Conservation (phyloP, 2,329 filamentous ascomycete genomes). For the Pseudogymnoascus sp. region DNA sequence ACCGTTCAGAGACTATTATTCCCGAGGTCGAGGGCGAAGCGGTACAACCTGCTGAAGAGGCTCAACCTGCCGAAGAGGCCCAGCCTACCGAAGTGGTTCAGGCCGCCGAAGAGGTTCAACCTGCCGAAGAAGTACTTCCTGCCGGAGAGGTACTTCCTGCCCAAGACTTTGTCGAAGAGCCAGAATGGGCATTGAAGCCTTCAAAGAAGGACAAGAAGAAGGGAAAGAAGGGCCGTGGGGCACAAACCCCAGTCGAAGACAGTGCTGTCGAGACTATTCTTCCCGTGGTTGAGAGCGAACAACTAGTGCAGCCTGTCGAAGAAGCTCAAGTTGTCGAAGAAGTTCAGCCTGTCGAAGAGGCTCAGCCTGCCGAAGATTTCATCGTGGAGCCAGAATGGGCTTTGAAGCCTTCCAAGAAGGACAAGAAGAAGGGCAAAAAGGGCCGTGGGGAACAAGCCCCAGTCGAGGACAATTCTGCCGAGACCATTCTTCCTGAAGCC, state of each 20-base stretch:
- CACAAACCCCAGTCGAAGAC: not conserved
- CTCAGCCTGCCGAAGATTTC: not conserved
- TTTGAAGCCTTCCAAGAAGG: constrained; percentile 10
- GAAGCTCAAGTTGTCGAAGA: not conserved
- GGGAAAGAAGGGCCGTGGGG: not conserved
- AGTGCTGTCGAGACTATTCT: not conserved
- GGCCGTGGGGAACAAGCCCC: not conserved
- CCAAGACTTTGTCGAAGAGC: not conserved
- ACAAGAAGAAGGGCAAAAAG: constrained; percentile 27
- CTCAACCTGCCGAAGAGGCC: not conserved
- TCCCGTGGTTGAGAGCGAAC: not conserved
- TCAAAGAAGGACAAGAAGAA: constrained; percentile 34
- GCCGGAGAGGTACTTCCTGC: not conserved
- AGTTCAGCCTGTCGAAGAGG: constrained; percentile 12
- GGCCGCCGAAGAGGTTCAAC: not conserved
- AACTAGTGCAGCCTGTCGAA: not conserved
- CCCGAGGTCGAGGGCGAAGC: not conserved
- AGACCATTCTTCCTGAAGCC: not conserved
- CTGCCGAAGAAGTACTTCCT: constrained; percentile 12
- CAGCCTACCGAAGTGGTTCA: not conserved
- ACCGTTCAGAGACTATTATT: too few relatives aligned
- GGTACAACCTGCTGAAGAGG: not conserved
- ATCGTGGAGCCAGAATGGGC: not conserved
- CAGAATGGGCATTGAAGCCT: not conserved
- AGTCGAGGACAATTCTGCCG: not conserved